Conservation (phyloP, 768 basidiomycete genomes). For the Hebeloma cylindrosporum region DNA sequence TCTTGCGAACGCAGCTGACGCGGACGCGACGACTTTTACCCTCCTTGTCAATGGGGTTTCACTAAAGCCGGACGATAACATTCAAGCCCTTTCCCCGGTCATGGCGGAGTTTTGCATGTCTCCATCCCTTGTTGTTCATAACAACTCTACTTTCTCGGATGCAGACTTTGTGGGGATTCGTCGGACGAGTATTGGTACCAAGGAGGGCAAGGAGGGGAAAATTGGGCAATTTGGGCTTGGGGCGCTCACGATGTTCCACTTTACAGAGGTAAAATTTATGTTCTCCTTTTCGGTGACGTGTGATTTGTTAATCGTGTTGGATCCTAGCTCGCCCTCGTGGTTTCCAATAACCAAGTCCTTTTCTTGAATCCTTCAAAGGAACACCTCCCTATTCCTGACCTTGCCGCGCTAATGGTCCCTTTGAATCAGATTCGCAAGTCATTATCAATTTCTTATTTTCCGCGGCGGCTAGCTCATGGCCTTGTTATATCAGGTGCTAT, state of each 20-base stretch:
- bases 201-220: conserved; percentile 33
- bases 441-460: conserved; percentile 3
- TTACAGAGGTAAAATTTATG: conserved; percentile 42
- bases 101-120: conserved; percentile 35
- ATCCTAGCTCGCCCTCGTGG: conserved; percentile 31
- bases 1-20: conserved; percentile 55
- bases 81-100: conserved; percentile 26
- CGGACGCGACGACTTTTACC: conserved; percentile 42
- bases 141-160: conserved; percentile 40
- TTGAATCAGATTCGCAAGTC: conserved; percentile 38
- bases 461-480: too few species aligned
- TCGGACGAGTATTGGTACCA: conserved; percentile 45
- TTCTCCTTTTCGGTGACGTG: neutral
- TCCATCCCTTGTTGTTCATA: conserved; percentile 45
- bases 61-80: neutral
- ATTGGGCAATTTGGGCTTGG: conserved; percentile 57
- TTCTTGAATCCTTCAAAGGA: conserved; percentile 48
- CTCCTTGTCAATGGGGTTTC: conserved; percentile 37
- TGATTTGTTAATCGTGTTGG: neutral
- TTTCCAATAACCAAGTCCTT: conserved; percentile 31
- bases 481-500: too few species aligned
- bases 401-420: conserved; percentile 31
- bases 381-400: conserved; percentile 37
- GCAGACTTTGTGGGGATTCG: conserved; percentile 49
- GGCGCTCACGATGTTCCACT: conserved; percentile 51